These are phyloP conservation scores for Laetiporus sulphureus DNA, from an alignment of 1,284 basidiomycete species.

Conservation along the genomic window DNA sequence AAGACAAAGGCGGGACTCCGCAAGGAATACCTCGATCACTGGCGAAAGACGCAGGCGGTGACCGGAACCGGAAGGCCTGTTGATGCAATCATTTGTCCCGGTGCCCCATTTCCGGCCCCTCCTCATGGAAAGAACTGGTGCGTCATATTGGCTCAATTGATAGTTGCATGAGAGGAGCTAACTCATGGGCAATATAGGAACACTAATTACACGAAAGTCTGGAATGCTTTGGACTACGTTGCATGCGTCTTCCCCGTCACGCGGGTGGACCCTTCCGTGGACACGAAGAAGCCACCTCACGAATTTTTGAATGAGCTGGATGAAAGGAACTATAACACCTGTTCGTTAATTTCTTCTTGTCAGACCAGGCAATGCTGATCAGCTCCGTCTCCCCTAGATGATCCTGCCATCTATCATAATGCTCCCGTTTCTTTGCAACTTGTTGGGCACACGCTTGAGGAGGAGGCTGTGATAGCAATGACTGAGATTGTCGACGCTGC, in stretches of 20 bases:
- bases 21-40: conserved; percentile 39
- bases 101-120: conserved; percentile 27
- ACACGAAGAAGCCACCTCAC: conserved; percentile 23
- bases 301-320: conserved; percentile 33
- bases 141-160: conserved; percentile 5
- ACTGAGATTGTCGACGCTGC: conserved; percentile 31
- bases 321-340: conserved; percentile 35
- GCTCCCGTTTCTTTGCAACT: conserved; percentile 47
- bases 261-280: conserved; percentile 28
- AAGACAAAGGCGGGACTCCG: conserved; percentile 30
- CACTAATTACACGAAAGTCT: conserved; percentile 18
- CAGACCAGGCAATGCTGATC: neutral
- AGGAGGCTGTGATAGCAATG: conserved; percentile 43
- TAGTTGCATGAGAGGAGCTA: neutral
- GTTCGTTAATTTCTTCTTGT: conserved; percentile 24
- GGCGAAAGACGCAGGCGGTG: conserved; percentile 32
- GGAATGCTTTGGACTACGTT: conserved; percentile 35
- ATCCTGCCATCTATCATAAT: conserved; percentile 36
- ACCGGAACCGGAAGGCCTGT: conserved; percentile 43
- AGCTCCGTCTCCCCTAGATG: conserved; percentile 26
- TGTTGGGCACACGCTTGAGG: conserved; percentile 41
- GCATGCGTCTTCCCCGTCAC: conserved; percentile 39
- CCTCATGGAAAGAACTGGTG: conserved; percentile 32
- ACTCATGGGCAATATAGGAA: conserved; percentile 8
- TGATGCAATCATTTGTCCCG: conserved; percentile 36